These are phyloP conservation scores for Phytophthora foliorum DNA, from an alignment of 352 stramenopile species.

Conservation along the genomic window DNA sequence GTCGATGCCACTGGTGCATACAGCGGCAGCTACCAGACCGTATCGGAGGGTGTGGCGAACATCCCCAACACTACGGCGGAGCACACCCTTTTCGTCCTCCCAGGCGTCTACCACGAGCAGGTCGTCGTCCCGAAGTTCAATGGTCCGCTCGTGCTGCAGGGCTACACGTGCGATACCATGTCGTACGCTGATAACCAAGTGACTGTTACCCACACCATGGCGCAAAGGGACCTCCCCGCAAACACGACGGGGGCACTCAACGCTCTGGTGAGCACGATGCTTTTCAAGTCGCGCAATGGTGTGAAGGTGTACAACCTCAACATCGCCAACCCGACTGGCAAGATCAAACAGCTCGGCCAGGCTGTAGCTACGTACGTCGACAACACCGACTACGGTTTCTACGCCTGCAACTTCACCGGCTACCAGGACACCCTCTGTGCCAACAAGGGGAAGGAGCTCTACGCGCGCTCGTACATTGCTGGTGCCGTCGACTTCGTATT, in stretches of 20 bases:
- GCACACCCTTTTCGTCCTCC: conserved; percentile 6
- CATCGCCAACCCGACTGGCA: conserved; percentile 21
- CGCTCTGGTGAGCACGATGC: not conserved
- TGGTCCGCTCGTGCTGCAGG: conserved; percentile 5
- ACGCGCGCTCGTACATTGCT: conserved; percentile 18
- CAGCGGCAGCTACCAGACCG: not conserved
- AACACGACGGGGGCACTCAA: not conserved
- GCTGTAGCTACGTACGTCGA: conserved; percentile 20
- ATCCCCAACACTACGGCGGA: not conserved
- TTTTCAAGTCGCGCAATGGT: not conserved
- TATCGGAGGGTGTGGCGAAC: conserved; percentile 1
- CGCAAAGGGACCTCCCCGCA: conserved; percentile 3
- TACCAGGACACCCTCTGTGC: conserved; percentile 24
- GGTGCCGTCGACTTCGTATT: conserved; percentile 30
- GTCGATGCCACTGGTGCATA: not conserved
- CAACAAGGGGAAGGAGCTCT: conserved; percentile 14
- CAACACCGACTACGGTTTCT: conserved; percentile 18
- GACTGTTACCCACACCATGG: conserved; percentile 6
- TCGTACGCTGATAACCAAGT: conserved; percentile 3
- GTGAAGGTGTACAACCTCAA: conserved; percentile 26
- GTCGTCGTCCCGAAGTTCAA: conserved; percentile 1
- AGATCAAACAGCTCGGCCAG: conserved; percentile 16
- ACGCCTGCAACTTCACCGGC: conserved; percentile 22
- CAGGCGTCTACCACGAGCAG: conserved; percentile 5
- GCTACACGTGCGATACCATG: conserved; percentile 12